Conservation (phyloP, 495 filamentous ascomycete genomes). For the Sporormia fimetaria region DNA sequence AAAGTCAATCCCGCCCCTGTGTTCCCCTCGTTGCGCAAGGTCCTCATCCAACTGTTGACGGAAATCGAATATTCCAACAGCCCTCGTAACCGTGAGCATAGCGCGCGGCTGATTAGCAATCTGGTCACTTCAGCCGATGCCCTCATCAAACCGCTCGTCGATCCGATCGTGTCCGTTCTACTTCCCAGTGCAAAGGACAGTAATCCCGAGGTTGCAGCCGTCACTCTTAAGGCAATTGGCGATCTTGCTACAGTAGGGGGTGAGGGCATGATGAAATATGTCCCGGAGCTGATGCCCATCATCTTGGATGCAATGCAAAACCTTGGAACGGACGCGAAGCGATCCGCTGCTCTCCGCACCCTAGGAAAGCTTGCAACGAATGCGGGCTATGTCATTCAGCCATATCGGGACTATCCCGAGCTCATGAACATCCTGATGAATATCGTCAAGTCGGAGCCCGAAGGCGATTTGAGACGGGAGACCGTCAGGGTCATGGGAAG, state of each 20-base stretch:
- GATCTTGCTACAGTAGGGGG: conserved; percentile 89
- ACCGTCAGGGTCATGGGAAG: conserved; percentile 95
- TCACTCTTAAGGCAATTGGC: conserved; percentile 84
- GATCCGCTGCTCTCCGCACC: conserved; percentile 81
- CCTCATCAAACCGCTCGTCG: conserved; percentile 88
- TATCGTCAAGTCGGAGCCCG: conserved; percentile 82
- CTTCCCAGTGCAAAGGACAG: conserved; percentile 76
- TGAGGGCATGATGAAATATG: conserved; percentile 76
- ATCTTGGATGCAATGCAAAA: conserved; percentile 90
- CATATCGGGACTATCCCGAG: conserved; percentile 87
- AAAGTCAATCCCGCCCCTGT: conserved; percentile 92
- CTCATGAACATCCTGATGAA: conserved; percentile 82
- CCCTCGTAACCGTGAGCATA: conserved; percentile 87
- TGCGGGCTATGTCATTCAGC: conserved; percentile 94
- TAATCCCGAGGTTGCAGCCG: conserved; percentile 78
- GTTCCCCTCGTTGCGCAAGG: conserved; percentile 84
- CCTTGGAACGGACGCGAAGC: conserved; percentile 73
- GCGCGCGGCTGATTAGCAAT: conserved; percentile 81
- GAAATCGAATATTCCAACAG: conserved; percentile 94
- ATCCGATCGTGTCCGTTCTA: conserved; percentile 82
- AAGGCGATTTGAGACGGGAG: conserved; percentile 74
- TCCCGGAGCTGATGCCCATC: conserved; percentile 82
- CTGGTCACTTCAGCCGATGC: conserved; percentile 83
- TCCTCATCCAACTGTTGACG: conserved; percentile 88
- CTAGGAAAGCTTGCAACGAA: conserved; percentile 88